Evolutionary conservation across 257 asterid species (phyloP).

Genomic region (Paraleonurus japonicus): DNA sequence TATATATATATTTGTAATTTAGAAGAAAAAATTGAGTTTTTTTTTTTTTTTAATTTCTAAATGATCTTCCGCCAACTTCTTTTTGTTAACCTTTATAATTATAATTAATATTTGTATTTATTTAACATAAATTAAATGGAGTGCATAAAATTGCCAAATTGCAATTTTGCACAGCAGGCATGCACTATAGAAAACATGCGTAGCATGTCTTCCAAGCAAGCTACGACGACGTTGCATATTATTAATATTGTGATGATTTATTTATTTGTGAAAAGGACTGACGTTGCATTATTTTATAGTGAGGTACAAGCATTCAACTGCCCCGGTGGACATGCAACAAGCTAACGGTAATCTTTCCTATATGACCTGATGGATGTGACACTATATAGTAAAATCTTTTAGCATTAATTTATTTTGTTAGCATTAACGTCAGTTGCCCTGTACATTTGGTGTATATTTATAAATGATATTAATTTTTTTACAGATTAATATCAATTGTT

Average conservation of each 20-base stretch:
- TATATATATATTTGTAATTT: not conserved
- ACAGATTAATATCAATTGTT: too few species aligned
- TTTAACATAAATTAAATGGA: not conserved
- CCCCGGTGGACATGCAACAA: not conserved
- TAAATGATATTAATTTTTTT: too few species aligned
- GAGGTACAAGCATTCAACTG: not conserved
- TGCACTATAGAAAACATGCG: constrained; percentile 18
- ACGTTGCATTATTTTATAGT: constrained; percentile 1
- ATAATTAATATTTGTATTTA: too few species aligned
- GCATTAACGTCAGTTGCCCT: too few species aligned
- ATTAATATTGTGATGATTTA: not conserved
- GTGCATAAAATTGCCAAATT: not conserved
- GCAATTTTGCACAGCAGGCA: not conserved
- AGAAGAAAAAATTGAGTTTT: not conserved
- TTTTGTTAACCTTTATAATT: not conserved
- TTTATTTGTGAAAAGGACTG: not conserved
- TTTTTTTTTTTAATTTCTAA: not conserved
- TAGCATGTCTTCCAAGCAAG: constrained; percentile 14
- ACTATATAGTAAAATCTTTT: too few species aligned
- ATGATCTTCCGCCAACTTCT: not conserved
- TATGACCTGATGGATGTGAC: not conserved
- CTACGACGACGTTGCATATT: not conserved
- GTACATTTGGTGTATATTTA: too few species aligned
- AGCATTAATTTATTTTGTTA: too few species aligned
- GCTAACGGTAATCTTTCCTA: not conserved